Evolutionary conservation across 2,329 filamentous ascomycete genomes (phyloP).

Genomic region (Beauveria sp.): DNA sequence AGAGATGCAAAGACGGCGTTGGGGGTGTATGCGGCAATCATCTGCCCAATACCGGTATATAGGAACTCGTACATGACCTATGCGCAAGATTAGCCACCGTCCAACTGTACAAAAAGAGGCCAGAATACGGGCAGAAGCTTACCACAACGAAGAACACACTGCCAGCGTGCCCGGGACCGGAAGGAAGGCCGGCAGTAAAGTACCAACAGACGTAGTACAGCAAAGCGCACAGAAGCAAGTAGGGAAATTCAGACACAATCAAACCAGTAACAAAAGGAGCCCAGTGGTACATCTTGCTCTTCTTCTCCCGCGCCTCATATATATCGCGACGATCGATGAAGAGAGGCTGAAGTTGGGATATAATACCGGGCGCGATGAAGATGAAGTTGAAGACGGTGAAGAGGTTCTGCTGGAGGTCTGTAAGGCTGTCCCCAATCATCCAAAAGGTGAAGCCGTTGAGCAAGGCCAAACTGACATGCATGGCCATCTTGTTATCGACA

Average conservation of each 20-base stretch:
- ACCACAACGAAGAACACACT: neutral
- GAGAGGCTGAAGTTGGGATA: constrained; percentile 35
- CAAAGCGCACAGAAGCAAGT: neutral
- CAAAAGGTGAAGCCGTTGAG: constrained; percentile 16
- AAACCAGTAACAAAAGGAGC: constrained; percentile 42
- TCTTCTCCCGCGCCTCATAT: constrained; percentile 42
- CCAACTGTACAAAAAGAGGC: too few relatives aligned
- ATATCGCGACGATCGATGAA: constrained; percentile 41
- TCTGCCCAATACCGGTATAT: too few relatives aligned
- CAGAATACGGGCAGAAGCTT: too few relatives aligned
- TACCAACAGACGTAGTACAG: neutral
- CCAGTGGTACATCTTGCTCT: constrained; percentile 42
- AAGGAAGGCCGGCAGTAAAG: neutral
- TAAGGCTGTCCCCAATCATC: neutral
- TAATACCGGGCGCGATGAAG: constrained; percentile 23
- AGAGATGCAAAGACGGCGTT: too few relatives aligned
- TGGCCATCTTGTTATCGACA: too few relatives aligned
- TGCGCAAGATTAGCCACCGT: too few relatives aligned
- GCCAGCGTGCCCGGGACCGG: neutral
- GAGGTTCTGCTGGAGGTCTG: neutral
- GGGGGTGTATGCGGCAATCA: too few relatives aligned
- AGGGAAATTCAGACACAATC: constrained; percentile 29
- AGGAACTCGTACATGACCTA: too few relatives aligned
- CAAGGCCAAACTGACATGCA: too few relatives aligned
- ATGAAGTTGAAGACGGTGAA: neutral